These are phyloP conservation scores for Talinum fruticosum DNA, from an alignment of 148 eudicot genomes.

Conservation along the genomic window DNA sequence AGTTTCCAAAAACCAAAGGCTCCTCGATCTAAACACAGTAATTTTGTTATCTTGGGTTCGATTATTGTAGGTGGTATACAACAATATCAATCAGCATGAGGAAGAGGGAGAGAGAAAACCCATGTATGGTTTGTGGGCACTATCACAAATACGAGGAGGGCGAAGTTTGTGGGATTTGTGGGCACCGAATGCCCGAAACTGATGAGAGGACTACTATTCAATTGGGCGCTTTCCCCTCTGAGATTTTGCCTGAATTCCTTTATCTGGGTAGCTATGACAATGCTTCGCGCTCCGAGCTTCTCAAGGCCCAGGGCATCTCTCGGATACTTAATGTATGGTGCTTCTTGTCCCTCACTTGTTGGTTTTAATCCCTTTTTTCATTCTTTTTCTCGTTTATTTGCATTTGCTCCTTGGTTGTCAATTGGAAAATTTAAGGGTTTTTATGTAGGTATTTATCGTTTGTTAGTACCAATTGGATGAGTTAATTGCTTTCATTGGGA, in stretches of 20 bases:
- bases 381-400: background rate
- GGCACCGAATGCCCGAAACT: slow-evolving; percentile 61
- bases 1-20: background rate
- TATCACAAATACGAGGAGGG: slow-evolving; percentile 97
- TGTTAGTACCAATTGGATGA: background rate
- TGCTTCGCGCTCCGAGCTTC: slow-evolving; percentile 83
- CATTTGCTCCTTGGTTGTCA: background rate
- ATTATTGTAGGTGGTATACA: background rate
- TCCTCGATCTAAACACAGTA: background rate
- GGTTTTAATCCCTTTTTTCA: background rate
- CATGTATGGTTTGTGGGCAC: slow-evolving; percentile 86
- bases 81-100: slow-evolving; percentile 40
- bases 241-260: slow-evolving; percentile 80
- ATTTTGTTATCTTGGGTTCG: slow-evolving; percentile 18
- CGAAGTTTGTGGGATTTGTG: slow-evolving; percentile 87
- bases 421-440: background rate
- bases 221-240: slow-evolving; percentile 79
- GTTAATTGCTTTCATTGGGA: background rate
- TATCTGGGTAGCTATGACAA: slow-evolving; percentile 88
- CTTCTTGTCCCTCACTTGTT: background rate
- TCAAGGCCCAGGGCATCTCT: slow-evolving; percentile 77
- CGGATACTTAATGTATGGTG: slow-evolving; percentile 70
- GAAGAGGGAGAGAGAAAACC: slow-evolving; percentile 93
- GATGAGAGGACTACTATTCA: slow-evolving; percentile 38
- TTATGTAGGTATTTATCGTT: background rate